Base-by-base conservation (phyloP, 768 basidiomycete genomes). In the Suillus paluster region DNA sequence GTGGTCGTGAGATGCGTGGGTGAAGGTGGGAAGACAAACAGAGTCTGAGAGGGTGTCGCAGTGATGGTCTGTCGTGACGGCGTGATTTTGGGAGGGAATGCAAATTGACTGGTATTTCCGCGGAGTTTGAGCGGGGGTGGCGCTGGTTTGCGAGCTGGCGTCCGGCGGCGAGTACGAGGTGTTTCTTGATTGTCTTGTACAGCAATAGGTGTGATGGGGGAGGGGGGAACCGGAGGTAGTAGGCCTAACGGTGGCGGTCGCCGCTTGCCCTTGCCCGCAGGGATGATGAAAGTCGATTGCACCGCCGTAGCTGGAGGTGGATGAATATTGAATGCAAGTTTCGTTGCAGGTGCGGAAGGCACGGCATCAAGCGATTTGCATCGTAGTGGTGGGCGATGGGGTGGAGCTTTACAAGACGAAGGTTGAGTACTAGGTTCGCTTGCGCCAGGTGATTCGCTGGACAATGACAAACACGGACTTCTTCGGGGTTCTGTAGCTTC, bases 11-110 rank as follows among this genome's bases (percentile, higher is more conserved):
- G 52, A 81, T 86, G 53, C 8, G 73, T 81, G 75, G 85, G 91
- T 5, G 92, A 94, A 36, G 92, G 91, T 1, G 92, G 92, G 70
- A 94, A 94, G 41, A 94, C 88, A 67, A 94, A 94, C 50, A 94
- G 80, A 0, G 92, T 94, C 71, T 94, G 93, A 2, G 92, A 91
- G 36, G 90, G 89, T 38, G 88, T 83, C 58, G 69, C 70, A 27
- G 75, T 65, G 34, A 70, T 65, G n/a, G 67, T 62, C 58, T 69
- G 69, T 57, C 71, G 73, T 23, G 58, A 62, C 62, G 63, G 58
- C 50, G 59, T 60, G 23, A 58, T 56, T 64, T 75, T 64, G 33
- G 67, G 60, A 60, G 68, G 75, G 27, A 75, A 76, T 1, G 54
- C 55, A 33, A 76, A 64, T 52, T 59, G 75, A 41, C 68, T 75